Percentiles rank a stretch among this genome's conserved stretches.
These are phyloP conservation scores for Penicillium atrosanguineum DNA, from an alignment of 495 filamentous ascomycete species.

Conservation along the genomic window DNA sequence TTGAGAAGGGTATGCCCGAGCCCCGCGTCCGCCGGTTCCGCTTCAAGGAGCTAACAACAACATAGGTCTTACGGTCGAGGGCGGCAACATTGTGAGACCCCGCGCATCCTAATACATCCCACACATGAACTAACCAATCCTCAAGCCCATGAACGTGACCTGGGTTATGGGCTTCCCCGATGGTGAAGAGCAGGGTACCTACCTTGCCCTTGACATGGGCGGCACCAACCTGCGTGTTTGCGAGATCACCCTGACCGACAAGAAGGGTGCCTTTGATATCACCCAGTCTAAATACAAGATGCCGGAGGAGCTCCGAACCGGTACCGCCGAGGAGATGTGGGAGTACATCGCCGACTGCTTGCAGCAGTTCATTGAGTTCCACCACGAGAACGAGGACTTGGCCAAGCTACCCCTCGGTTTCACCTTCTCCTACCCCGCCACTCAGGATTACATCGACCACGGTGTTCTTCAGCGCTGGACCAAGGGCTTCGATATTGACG, in stretches of 20 bases:
- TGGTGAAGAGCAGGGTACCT: slow-evolving; percentile 87
- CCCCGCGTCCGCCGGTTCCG: background rate
- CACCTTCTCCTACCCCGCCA: slow-evolving; percentile 97
- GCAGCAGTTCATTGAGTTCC: slow-evolving; percentile 90
- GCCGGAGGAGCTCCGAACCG: slow-evolving; percentile 92
- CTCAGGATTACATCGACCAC: slow-evolving; percentile 94
- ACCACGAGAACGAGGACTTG: slow-evolving; percentile 69
- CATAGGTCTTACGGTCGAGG: slow-evolving; percentile 76
- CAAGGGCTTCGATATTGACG: slow-evolving; percentile 96
- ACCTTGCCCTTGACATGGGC: slow-evolving; percentile 94
- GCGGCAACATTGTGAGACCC: slow-evolving; percentile 82
- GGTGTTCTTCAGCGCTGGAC: slow-evolving; percentile 97
- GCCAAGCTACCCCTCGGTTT: slow-evolving; percentile 80
- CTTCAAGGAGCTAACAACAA: slow-evolving; percentile 7
- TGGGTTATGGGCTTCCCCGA: slow-evolving; percentile 96
- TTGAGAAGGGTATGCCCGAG: slow-evolving; percentile 68
- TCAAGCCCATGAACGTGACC: slow-evolving; percentile 95
- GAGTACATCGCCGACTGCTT: slow-evolving; percentile 97
- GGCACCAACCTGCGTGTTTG: slow-evolving; percentile 98
- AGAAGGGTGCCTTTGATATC: slow-evolving; percentile 96
- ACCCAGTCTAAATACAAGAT: slow-evolving; percentile 98
- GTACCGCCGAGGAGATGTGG: slow-evolving; percentile 89
- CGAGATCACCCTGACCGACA: slow-evolving; percentile 86
- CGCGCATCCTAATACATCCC: slow-evolving; percentile 1
- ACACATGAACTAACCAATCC: background rate